These are phyloP conservation scores for Trichoderma erinaceum DNA, from an alignment of 495 filamentous ascomycete genomes.

Conservation along the genomic window DNA sequence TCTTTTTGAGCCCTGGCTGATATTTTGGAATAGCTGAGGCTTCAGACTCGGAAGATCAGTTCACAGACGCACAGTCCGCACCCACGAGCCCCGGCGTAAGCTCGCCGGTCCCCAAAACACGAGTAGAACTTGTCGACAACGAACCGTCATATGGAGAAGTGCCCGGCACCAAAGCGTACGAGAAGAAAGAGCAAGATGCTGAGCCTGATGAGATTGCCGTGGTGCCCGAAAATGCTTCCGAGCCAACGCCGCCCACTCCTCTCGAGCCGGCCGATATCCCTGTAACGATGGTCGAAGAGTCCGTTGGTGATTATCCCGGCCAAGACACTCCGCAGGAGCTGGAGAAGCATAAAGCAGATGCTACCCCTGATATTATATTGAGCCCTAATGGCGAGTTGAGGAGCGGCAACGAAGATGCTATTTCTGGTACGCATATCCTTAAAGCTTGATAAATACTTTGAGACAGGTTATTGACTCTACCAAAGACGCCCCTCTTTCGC, in stretches of 20 bases:
- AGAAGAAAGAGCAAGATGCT: constrained; percentile 72
- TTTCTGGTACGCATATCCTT: not conserved
- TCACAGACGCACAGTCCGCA: constrained; percentile 81
- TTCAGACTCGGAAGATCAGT: constrained; percentile 80
- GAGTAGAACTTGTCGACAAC: constrained; percentile 70
- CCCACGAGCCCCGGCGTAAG: constrained; percentile 44
- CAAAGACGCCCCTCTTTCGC: constrained; percentile 15
- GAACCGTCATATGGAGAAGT: constrained; percentile 75
- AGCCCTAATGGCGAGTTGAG: constrained; percentile 33
- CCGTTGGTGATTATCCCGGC: not conserved
- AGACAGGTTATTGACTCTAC: not conserved
- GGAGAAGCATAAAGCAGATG: constrained; percentile 37
- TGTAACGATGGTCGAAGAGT: constrained; percentile 44
- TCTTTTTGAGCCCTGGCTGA: constrained; percentile 16
- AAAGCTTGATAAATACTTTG: not conserved
- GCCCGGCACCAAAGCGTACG: constrained; percentile 74
- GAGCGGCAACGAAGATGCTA: constrained; percentile 16
- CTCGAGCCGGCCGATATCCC: constrained; percentile 30
- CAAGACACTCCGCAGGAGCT: not conserved
- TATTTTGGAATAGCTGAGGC: constrained; percentile 35
- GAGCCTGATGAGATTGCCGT: constrained; percentile 64
- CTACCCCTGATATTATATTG: constrained; percentile 41
- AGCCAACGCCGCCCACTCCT: constrained; percentile 18
- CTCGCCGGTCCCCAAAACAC: constrained; percentile 68
- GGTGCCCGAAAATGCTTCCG: constrained; percentile 40